Percentiles rank a stretch among this genome's conserved stretches.
Evolutionary conservation across 345 rosid genomes (phyloP).

Genomic region (Aegle marmelos): DNA sequence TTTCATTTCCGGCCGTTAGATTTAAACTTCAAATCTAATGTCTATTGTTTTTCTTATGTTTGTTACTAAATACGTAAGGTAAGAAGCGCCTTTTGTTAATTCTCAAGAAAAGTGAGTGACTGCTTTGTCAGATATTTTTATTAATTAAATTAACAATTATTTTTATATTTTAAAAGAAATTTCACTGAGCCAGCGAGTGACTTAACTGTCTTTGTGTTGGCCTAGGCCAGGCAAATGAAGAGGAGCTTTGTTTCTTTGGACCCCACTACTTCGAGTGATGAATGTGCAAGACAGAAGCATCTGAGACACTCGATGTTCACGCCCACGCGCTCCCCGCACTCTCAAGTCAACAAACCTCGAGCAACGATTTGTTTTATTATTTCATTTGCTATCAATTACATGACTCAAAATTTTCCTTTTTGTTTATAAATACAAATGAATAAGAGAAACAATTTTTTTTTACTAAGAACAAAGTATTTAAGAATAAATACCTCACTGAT

Average conservation of each 20-base stretch:
- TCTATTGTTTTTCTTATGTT: too few species aligned
- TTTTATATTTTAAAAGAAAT: background rate
- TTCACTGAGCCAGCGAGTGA: slow-evolving; percentile 10
- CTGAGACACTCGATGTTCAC: slow-evolving; percentile 23
- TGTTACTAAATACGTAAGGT: too few species aligned
- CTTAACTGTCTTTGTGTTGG: slow-evolving; percentile 32
- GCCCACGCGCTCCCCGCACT: slow-evolving; percentile 17
- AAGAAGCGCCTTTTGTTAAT: too few species aligned
- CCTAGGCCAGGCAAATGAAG: slow-evolving; percentile 11
- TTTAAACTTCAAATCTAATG: too few species aligned
- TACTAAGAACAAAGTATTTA: too few species aligned
- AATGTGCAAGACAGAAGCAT: slow-evolving; percentile 39
- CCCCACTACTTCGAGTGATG: slow-evolving; percentile 39
- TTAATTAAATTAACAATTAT: background rate
- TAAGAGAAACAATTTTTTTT: too few species aligned
- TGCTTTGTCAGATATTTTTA: background rate
- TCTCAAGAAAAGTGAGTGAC: background rate
- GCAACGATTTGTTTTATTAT: background rate
- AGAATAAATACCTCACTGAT: too few species aligned
- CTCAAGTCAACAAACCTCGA: background rate
- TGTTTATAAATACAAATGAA: too few species aligned
- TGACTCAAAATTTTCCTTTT: background rate
- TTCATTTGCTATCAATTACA: background rate
- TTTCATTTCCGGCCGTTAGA: too few species aligned
- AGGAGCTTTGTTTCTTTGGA: slow-evolving; percentile 25